Evolutionary conservation across 805 yeast genomes (phyloP).

Genomic region (Myxozyma vanderwaltii): DNA sequence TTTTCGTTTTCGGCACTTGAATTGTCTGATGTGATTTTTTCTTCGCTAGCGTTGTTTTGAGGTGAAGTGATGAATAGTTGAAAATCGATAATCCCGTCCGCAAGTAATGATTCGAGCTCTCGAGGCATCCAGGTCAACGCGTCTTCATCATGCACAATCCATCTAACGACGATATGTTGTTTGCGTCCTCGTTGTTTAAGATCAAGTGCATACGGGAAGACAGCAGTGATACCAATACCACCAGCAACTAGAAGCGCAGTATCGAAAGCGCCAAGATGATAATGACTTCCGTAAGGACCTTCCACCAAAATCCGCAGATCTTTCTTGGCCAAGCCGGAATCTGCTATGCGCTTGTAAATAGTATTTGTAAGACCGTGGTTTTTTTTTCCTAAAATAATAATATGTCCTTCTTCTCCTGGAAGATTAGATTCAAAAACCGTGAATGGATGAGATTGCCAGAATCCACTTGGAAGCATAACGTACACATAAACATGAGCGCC

Average conservation of each 20-base stretch:
- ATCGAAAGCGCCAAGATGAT: conserved; percentile 53
- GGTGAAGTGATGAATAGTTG: not conserved
- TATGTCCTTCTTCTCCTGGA: conserved; percentile 13
- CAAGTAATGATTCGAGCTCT: conserved; percentile 4
- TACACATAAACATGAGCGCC: conserved; percentile 35
- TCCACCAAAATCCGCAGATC: conserved; percentile 46
- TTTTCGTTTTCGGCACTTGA: conserved; percentile 1
- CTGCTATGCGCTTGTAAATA: conserved; percentile 4
- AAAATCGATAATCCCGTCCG: conserved; percentile 4
- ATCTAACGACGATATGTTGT: conserved; percentile 21
- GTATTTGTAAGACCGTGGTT: conserved; percentile 16
- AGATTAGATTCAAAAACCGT: conserved; percentile 20
- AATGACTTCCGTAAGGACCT: conserved; percentile 58
- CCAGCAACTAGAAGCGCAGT: conserved; percentile 59
- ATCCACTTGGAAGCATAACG: conserved; percentile 19
- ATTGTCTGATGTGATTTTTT: not conserved
- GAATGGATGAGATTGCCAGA: conserved; percentile 34
- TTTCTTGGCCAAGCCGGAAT: conserved; percentile 37
- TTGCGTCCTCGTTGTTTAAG: conserved; percentile 4
- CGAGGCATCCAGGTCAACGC: conserved; percentile 8
- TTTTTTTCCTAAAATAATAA: conserved; percentile 12
- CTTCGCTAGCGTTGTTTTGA: not conserved
- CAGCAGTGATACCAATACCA: conserved; percentile 66
- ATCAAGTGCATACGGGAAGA: conserved; percentile 50
- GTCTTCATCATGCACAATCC: conserved; percentile 20